phyloP scores from a whole-genome alignment of 371 early-diverging fungal species.

The Mortierella polycephala region DNA sequence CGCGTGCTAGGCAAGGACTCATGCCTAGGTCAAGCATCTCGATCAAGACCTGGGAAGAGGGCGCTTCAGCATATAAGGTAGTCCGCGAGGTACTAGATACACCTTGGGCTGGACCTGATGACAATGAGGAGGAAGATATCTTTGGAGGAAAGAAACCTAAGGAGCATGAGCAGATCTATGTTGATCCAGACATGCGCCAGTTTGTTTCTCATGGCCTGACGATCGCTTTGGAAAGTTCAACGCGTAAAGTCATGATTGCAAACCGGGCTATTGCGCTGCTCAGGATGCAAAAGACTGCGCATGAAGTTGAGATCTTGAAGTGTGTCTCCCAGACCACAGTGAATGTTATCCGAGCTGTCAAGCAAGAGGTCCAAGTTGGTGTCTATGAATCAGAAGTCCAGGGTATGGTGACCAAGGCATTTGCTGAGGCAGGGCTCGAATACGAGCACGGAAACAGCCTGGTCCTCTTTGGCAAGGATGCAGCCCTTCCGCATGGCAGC shows the following conservation, averaged over 20 bases:
- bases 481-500: conserved; percentile 69
- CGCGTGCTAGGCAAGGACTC: conserved; percentile 55
- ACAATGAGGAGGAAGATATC: conserved; percentile 1
- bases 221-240: conserved; percentile 19
- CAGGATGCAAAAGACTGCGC: conserved; percentile 62
- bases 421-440: conserved; percentile 56
- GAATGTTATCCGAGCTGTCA: conserved; percentile 61
- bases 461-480: conserved; percentile 67
- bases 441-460: conserved; percentile 56
- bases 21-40: conserved; percentile 30
- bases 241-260: conserved; percentile 54
- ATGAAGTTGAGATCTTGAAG: conserved; percentile 63
- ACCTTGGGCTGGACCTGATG: conserved; percentile 33
- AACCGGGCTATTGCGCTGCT: conserved; percentile 57
- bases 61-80: conserved; percentile 61
- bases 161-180: conserved; percentile 35
- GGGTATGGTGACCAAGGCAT: conserved; percentile 53
- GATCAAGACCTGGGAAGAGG: conserved; percentile 62
- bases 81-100: conserved; percentile 48
- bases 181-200: conserved; percentile 62
- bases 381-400: conserved; percentile 62
- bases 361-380: conserved; percentile 56
- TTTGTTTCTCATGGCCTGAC: conserved; percentile 61
- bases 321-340: conserved; percentile 65
- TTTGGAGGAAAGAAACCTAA: conserved; percentile 16